Percentiles rank a stretch among this genome's conserved stretches.
These are phyloP conservation scores for Lichtheimia hyalospora DNA, from an alignment of 371 early-diverging fungal genomes.

Conservation along the genomic window DNA sequence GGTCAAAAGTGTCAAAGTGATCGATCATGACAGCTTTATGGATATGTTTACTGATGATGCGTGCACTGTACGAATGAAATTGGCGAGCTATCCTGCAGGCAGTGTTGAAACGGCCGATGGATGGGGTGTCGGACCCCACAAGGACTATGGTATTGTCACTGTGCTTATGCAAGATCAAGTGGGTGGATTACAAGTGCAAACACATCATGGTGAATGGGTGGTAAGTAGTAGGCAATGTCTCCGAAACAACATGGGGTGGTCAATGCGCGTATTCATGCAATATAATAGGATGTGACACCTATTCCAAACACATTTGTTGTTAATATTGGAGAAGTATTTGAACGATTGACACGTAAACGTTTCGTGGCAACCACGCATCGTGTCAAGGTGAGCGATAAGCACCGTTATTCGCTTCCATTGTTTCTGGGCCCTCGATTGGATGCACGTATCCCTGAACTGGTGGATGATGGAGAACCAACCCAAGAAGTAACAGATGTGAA, in stretches of 20 bases:
- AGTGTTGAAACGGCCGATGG: constrained; percentile 33
- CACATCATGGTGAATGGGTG: constrained; percentile 58
- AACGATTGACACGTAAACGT: constrained; percentile 50
- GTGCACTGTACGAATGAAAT: constrained; percentile 51
- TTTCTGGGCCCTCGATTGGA: constrained; percentile 46
- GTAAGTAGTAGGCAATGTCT: constrained; percentile 10
- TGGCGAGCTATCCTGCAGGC: constrained; percentile 35
- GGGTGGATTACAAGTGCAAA: constrained; percentile 66
- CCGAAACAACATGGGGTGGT: no score
- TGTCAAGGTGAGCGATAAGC: constrained; percentile 43
- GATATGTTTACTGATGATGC: constrained; percentile 35
- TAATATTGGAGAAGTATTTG: constrained; percentile 67
- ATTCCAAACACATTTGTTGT: constrained; percentile 64
- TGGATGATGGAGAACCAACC: neutral
- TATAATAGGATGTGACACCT: constrained; percentile 47
- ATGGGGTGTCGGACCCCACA: constrained; percentile 59
- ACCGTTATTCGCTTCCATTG: constrained; percentile 53
- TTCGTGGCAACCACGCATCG: constrained; percentile 65
- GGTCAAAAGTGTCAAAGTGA: constrained; percentile 40
- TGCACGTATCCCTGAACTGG: constrained; percentile 34
- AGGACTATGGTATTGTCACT: constrained; percentile 58
- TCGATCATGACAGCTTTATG: constrained; percentile 42
- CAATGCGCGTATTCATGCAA: neutral
- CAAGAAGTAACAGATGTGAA: constrained; percentile 29
- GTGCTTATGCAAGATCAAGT: constrained; percentile 60